Evolutionary conservation across 768 basidiomycete species (phyloP).

Genomic region (Lactarius vividus): DNA sequence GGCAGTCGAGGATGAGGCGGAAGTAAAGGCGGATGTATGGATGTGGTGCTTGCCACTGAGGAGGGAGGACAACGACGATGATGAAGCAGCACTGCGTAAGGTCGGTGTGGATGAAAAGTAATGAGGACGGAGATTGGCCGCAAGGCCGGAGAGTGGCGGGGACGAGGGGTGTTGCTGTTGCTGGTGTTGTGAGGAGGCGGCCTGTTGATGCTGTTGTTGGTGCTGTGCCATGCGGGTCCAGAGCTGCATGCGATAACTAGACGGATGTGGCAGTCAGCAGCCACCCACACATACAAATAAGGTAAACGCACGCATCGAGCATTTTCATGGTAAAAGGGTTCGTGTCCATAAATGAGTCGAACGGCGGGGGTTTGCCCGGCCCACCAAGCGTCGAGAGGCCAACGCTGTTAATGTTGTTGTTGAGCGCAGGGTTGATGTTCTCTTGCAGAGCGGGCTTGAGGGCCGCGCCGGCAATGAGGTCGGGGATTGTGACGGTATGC

Average conservation of each 20-base stretch:
- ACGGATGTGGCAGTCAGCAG: constrained; percentile 13
- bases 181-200: constrained; percentile 41
- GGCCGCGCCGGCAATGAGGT: constrained; percentile 35
- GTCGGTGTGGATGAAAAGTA: constrained; percentile 37
- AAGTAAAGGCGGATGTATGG: neutral
- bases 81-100: constrained; percentile 19
- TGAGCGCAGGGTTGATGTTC: constrained; percentile 78
- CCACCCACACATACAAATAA: constrained; percentile 8
- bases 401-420: constrained; percentile 38
- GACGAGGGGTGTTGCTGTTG: constrained; percentile 32
- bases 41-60: constrained; percentile 46
- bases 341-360: constrained; percentile 75
- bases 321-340: constrained; percentile 88
- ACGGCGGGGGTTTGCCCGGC: constrained; percentile 43
- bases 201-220: constrained; percentile 53
- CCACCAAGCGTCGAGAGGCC: constrained; percentile 36
- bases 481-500: constrained; percentile 79
- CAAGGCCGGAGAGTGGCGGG: constrained; percentile 32
- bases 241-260: constrained; percentile 81
- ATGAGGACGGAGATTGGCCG: constrained; percentile 38
- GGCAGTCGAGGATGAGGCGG: constrained; percentile 23
- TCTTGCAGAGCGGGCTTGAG: constrained; percentile 49
- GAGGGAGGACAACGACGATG: constrained; percentile 33
- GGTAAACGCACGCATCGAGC: constrained; percentile 64
- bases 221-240: constrained; percentile 91